Evolutionary conservation across 2,329 filamentous ascomycete genomes (phyloP).

Genomic region (Arthrobotrys pseudoclavata): DNA sequence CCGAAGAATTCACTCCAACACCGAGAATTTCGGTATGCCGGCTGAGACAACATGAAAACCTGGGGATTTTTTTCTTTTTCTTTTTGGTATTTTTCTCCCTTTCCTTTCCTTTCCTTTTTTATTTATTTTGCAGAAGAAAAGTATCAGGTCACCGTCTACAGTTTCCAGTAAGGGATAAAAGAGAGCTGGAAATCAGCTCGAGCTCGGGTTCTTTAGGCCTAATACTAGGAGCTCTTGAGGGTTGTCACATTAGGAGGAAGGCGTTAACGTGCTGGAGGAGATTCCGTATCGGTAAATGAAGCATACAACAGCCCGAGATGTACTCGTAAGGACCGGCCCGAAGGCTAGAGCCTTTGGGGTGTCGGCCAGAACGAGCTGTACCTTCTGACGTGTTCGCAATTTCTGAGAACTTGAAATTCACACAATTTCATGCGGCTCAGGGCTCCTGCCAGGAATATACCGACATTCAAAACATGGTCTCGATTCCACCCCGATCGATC

Average conservation of each 20-base stretch:
- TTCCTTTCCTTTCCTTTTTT: not conserved
- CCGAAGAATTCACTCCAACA: not conserved
- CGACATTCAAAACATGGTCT: conserved; percentile 3
- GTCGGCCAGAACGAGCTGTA: not conserved
- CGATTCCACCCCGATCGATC: conserved; percentile 1
- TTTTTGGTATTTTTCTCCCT: not conserved
- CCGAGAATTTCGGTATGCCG: conserved; percentile 11
- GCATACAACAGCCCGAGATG: not conserved
- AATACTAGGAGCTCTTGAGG: conserved; percentile 2
- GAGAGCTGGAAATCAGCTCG: not conserved
- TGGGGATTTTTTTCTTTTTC: not conserved
- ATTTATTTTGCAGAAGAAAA: not conserved
- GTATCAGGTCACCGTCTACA: conserved; percentile 2
- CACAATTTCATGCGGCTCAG: conserved; percentile 5
- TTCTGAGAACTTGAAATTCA: not conserved
- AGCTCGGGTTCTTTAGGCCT: not conserved
- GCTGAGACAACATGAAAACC: conserved; percentile 5
- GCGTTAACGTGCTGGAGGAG: conserved; percentile 2
- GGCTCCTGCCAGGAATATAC: conserved; percentile 15
- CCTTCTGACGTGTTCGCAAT: conserved; percentile 8
- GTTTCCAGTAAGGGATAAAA: conserved; percentile 12
- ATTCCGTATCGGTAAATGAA: conserved; percentile 14
- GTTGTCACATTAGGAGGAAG: conserved; percentile 7
- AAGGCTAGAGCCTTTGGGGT: not conserved
- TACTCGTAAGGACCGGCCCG: conserved; percentile 8